Evolutionary conservation across 2,329 filamentous ascomycete species (phyloP), one percentile per base, ranked within the genome.

Genomic region (Fonsecaea pugnacius): DNA sequence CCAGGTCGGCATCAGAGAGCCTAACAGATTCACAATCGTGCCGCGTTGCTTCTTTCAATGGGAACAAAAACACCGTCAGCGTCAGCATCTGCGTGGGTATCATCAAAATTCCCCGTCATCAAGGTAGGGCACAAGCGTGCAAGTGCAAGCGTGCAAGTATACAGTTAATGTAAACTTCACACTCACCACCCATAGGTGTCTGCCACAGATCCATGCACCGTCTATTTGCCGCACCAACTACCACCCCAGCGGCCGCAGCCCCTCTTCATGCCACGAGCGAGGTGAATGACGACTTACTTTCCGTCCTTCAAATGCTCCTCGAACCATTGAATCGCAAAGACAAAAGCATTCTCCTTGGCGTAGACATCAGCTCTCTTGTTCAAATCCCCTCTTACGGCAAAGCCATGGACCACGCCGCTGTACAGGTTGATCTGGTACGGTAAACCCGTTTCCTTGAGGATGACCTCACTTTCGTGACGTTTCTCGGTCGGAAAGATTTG

Each of bases 321-420:
- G 70, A 96, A 92, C 91, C 91, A 96, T 58, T 81, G 75, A 58
- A 92, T 82, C 38, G 91, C 91, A 81, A 95, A 91, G 68, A 83
- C 72, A 74, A 95, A 95, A 4, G 91, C 91, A 78, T 89, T 86
- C 78, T 96, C 90, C 83, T 91, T 93, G 40, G 90, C 88, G 71
- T 84, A 94, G 75, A 84, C 87, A 72, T 85, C 76, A 52, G 79
- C 68, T 74, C 82, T 83, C 67, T 87, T 82, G 66, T 72, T 82
- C 35, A 83, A 64, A 73, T 95, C 89, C 32, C 82, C 83, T 61
- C 91, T 85, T 1, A 92, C 87, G 8, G 87, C 82, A 72, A 95
- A 96, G 0, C 91, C 91, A 75, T 96, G 91, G 61, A 78, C 77
- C 33, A 91, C 87, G 60, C 86, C 86, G 2, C 85, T 87, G 81